Conservation (phyloP, 495 filamentous ascomycete genomes). For the Annulohypoxylon moriforme region DNA sequence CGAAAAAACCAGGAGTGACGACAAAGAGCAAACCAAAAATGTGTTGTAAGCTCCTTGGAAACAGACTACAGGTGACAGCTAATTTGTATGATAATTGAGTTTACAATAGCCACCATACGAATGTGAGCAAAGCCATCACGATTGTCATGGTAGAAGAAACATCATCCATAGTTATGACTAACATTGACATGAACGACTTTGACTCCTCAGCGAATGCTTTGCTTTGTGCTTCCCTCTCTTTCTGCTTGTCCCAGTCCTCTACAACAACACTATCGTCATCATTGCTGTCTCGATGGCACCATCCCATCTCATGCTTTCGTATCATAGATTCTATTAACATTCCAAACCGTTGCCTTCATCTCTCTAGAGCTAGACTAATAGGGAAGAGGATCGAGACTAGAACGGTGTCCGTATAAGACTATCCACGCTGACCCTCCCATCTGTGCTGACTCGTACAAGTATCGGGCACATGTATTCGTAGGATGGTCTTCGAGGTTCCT, state of each 20-base stretch:
- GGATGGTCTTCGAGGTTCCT: constrained; percentile 40
- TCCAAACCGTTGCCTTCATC: constrained; percentile 15
- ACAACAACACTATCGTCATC: neutral
- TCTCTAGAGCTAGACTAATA: neutral
- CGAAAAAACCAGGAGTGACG: too few relatives aligned
- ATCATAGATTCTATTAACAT: constrained; percentile 30
- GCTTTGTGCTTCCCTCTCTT: constrained; percentile 10
- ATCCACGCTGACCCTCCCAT: constrained; percentile 41
- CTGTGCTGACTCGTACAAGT: constrained; percentile 37
- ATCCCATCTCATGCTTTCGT: constrained; percentile 16
- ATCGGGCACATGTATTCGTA: constrained; percentile 41
- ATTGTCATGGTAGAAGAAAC: constrained; percentile 6
- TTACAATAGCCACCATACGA: neutral
- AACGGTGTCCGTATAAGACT: constrained; percentile 34
- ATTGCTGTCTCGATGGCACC: neutral
- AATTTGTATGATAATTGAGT: neutral
- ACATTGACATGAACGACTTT: constrained; percentile 20
- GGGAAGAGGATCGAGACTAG: constrained; percentile 3
- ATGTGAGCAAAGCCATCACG: constrained; percentile 1
- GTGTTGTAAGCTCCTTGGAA: too few relatives aligned
- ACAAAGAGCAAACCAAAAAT: too few relatives aligned
- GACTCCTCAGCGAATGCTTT: constrained; percentile 36
- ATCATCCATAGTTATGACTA: constrained; percentile 23
- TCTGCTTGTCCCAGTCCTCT: neutral
- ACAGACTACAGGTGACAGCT: neutral